phyloP scores from a whole-genome alignment of 176 grass and related monocot genomes.

The Tillandsia leiboldiana region DNA sequence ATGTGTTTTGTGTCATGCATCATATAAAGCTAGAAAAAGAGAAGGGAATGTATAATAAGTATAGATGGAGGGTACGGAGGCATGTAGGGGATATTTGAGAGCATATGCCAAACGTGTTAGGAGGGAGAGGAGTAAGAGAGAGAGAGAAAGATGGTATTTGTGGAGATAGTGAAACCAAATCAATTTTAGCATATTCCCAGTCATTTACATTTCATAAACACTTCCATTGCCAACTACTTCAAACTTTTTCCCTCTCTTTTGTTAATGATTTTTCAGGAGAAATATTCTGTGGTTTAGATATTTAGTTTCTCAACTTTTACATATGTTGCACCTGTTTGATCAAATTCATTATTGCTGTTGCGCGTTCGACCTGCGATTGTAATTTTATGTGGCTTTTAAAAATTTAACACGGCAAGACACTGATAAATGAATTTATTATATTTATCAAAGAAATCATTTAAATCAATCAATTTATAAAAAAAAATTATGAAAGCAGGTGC shows the following conservation, averaged over 20 bases:
- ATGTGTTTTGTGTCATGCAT: background rate
- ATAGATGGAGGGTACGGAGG: background rate
- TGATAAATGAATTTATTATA: too few species aligned
- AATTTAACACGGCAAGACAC: too few species aligned
- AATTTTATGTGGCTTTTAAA: too few species aligned
- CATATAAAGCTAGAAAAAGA: slow-evolving; percentile 8
- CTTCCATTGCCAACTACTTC: slow-evolving; percentile 19
- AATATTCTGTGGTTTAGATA: too few species aligned
- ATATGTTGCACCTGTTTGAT: too few species aligned
- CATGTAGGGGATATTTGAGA: slow-evolving; percentile 46
- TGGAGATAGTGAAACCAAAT: background rate
- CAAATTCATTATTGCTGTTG: too few species aligned
- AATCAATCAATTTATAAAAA: too few species aligned
- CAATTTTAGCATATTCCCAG: slow-evolving; percentile 20
- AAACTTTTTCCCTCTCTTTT: background rate
- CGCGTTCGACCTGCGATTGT: rapidly evolving
- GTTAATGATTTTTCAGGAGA: too few species aligned
- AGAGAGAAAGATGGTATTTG: background rate
- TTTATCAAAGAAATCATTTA: too few species aligned
- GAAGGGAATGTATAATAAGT: background rate
- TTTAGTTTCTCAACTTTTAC: too few species aligned
- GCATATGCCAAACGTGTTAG: slow-evolving; percentile 67
- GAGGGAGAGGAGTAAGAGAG: slow-evolving; percentile 5
- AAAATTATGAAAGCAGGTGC: background rate
- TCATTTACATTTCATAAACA: too few species aligned